Evolutionary conservation across 352 stramenopile species (phyloP), one percentile per base, ranked within the genome.

Genomic region (Plasmopara muralis): DNA sequence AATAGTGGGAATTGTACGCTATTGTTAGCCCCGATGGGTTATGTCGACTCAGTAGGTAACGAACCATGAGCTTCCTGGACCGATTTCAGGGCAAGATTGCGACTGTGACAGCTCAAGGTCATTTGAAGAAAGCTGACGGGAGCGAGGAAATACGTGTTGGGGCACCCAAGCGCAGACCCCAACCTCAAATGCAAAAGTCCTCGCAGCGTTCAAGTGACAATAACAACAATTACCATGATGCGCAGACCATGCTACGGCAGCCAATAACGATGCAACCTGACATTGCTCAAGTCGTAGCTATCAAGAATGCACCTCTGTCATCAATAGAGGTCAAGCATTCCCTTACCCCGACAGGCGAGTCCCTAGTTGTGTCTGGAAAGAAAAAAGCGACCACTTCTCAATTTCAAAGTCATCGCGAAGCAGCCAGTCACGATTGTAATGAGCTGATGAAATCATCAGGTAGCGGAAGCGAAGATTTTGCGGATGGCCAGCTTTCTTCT

Each of bases 11-110:
- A 25, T 25, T 3, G 31, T 2, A 35, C 31, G 31, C 31, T 35
- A 35, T 35, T 35, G 7, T 12, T 35, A 35, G 6, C 31, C 10
- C 31, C 31, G 7, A 35, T 35, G 6, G 31, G 31, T 35, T 35
- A 35, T 8, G 31, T 35, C 31, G 2, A 35, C 31, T 35, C 7
- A 35, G 6, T 8, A 35, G 2, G 18, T 40, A 33, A 20, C n/a
- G 18, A n/a, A 39, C 6, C 30, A 89, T 92, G 82, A 92, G 74
- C 65, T 93, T 93, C 56, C 60, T 90, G 31, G 78, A 89, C 50
- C 67, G 82, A 43, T 93, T 93, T 54, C 78, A 89, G 41, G 74
- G 77, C 50, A 93, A 93, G 64, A 89, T 89, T 46, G 72, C 77
- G 45, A 90, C 79, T 0, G 82, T 93, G 55, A 90, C 77, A 4